Base-by-base conservation (phyloP, 768 basidiomycete species). In the Zangia roseola region DNA sequence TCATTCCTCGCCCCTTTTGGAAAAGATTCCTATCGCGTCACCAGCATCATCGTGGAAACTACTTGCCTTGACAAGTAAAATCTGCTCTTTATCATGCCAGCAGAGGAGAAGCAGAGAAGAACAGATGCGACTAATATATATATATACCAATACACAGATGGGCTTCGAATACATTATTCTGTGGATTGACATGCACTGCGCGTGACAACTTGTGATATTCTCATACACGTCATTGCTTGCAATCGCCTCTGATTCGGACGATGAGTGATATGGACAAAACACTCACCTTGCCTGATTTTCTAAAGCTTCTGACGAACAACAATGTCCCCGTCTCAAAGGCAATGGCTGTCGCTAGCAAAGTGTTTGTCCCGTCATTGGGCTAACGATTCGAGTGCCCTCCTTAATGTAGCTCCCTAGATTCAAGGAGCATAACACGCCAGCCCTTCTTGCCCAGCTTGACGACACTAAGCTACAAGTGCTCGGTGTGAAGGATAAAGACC, bases 11-110 rank as follows among this genome's bases (percentile, higher is more conserved):
- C 42, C 17, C 36, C 36, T 40, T 49, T 53, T 34, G 55, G 38
- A 34, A 47, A 42, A 92, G 91, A 98, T 71, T 92, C 97, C 25
- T 99, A 99, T 72, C 89, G 90, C 52, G 95, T 99, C 53, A 95
- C 92, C 23, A 69, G 78, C 60, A 91, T 90, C 68, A 83, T 93
- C 52, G 84, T 91, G 49, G 91, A 94, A 77, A 95, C 94, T 47
- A 93, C 91, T 49, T 55, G 84, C 62, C 76, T 89, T 58, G 77
- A 82, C 67, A 75, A 79, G 67, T 86, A 76, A 62, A n/a, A 45
- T 36, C 35, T 20, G 41, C 49, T 37, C 41, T 14, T 34, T 55
- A 10, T 17, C 12, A 25, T 36, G 38, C 40, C 45, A 23, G 16
- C 28, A 41, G 40, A 24, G 14, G 42, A 43, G 41, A 45, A 14